Conservation (phyloP, 441 rosid species). For the Raphanus hybrid region DNA sequence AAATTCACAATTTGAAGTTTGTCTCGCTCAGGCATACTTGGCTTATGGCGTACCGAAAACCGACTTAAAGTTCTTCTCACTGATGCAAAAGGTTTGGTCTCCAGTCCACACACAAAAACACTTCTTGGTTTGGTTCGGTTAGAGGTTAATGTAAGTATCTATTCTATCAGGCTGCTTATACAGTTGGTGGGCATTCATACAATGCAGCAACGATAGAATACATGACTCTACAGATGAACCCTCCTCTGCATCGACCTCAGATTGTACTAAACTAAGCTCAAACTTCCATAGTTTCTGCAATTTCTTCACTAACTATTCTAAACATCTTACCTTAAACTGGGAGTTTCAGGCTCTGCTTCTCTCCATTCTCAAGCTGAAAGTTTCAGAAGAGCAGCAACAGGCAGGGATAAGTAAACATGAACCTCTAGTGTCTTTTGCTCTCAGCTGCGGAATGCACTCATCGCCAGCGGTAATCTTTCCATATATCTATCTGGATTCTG, state of each 20-base stretch:
- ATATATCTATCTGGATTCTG: not conserved
- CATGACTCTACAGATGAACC: constrained; percentile 78
- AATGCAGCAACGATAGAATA: constrained; percentile 80
- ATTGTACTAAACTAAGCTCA: constrained; percentile 50
- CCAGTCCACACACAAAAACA: not conserved
- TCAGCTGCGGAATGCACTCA: constrained; percentile 89
- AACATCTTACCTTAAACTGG: constrained; percentile 23
- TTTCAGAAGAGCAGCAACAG: constrained; percentile 51
- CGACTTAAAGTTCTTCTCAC: constrained; percentile 84
- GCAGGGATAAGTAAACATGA: constrained; percentile 61
- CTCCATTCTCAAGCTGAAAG: constrained; percentile 36
- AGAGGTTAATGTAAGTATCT: constrained; percentile 23
- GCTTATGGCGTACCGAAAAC: constrained; percentile 91
- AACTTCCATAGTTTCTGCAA: constrained; percentile 8
- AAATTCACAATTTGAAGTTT: constrained; percentile 15
- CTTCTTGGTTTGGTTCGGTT: constrained; percentile 19
- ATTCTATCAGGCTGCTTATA: constrained; percentile 79
- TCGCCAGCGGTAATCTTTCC: constrained; percentile 73
- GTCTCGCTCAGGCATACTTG: constrained; percentile 71
- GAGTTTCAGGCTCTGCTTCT: constrained; percentile 79
- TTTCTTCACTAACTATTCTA: constrained; percentile 23
- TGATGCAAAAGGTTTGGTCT: constrained; percentile 85
- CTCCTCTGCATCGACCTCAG: constrained; percentile 86
- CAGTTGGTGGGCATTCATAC: constrained; percentile 89
- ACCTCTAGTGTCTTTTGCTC: constrained; percentile 78